Conservation (phyloP, 495 filamentous ascomycete genomes). For the Aspergillus haitiensis region DNA sequence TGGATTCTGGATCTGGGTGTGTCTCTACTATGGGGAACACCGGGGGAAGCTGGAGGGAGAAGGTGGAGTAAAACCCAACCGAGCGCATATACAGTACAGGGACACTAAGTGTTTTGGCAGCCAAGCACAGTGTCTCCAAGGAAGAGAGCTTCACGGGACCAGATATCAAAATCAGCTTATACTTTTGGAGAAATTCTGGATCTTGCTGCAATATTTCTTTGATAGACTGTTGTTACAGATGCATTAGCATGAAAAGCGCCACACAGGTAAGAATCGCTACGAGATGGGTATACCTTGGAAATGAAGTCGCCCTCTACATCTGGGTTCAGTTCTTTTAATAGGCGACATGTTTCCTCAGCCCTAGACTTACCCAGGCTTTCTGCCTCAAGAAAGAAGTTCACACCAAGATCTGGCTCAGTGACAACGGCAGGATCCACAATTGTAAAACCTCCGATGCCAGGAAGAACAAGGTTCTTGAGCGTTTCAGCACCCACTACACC, state of each 20-base stretch:
- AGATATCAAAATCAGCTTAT: conserved; percentile 74
- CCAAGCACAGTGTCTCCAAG: conserved; percentile 56
- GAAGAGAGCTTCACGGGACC: conserved; percentile 62
- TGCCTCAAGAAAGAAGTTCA: conserved; percentile 95
- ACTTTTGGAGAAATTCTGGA: conserved; percentile 51
- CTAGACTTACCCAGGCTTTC: conserved; percentile 74
- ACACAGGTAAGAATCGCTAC: conserved; percentile 2
- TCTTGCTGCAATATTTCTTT: conserved; percentile 40
- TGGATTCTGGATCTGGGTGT: conserved; percentile 84
- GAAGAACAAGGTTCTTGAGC: conserved; percentile 93
- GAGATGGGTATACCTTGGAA: conserved; percentile 41
- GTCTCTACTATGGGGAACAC: conserved; percentile 95
- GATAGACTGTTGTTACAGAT: conserved; percentile 32
- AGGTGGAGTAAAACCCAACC: conserved; percentile 83
- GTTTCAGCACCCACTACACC: conserved; percentile 87
- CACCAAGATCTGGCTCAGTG: conserved; percentile 78
- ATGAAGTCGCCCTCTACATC: conserved; percentile 73
- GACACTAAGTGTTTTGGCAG: conserved; percentile 60
- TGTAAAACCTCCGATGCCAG: conserved; percentile 90
- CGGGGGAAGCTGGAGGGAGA: conserved; percentile 71
- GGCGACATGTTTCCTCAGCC: conserved; percentile 70
- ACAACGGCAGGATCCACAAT: conserved; percentile 82
- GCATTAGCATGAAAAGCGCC: conserved; percentile 15
- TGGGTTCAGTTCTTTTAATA: conserved; percentile 90
- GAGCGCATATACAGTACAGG: conserved; percentile 84